Conservation (phyloP, 139 green algal species). For the Dunaliella sp. region DNA sequence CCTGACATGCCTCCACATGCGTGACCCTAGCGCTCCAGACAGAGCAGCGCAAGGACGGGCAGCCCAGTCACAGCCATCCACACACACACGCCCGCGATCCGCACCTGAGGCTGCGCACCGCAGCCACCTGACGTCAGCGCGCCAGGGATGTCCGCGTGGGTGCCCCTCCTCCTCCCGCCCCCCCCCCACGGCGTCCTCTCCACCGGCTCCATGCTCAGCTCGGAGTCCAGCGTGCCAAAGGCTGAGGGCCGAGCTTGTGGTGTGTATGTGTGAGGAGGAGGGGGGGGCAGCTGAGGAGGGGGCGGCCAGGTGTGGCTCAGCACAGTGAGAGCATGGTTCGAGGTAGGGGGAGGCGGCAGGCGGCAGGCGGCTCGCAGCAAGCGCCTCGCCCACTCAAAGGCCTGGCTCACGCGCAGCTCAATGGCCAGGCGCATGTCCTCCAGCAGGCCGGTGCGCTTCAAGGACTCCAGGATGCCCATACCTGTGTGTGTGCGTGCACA, state of each 20-base stretch:
- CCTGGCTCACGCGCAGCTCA: constrained; percentile 54
- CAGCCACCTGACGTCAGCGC: background rate
- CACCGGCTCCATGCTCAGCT: background rate
- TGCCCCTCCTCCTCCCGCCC: background rate
- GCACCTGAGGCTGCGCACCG: background rate
- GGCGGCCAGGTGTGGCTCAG: background rate
- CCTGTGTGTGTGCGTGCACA: constrained; percentile 2
- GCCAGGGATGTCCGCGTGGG: background rate
- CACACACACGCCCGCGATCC: too few species aligned
- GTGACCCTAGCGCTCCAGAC: too few species aligned
- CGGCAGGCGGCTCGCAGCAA: constrained; percentile 28
- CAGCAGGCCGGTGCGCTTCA: constrained; percentile 41
- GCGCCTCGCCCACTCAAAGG: constrained; percentile 45
- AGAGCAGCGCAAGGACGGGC: too few species aligned
- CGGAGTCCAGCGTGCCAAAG: background rate
- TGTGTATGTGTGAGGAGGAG: background rate
- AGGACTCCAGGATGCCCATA: constrained; percentile 30
- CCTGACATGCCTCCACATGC: too few species aligned
- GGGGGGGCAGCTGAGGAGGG: background rate
- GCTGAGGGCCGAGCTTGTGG: background rate
- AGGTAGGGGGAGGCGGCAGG: constrained; percentile 5
- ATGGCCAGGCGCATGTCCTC: constrained; percentile 57
- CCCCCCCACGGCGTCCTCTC: background rate
- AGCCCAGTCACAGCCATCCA: too few species aligned
- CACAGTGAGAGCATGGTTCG: background rate